These are phyloP conservation scores for Sordaria brevicollis DNA, from an alignment of 495 filamentous ascomycete genomes.

Conservation along the genomic window DNA sequence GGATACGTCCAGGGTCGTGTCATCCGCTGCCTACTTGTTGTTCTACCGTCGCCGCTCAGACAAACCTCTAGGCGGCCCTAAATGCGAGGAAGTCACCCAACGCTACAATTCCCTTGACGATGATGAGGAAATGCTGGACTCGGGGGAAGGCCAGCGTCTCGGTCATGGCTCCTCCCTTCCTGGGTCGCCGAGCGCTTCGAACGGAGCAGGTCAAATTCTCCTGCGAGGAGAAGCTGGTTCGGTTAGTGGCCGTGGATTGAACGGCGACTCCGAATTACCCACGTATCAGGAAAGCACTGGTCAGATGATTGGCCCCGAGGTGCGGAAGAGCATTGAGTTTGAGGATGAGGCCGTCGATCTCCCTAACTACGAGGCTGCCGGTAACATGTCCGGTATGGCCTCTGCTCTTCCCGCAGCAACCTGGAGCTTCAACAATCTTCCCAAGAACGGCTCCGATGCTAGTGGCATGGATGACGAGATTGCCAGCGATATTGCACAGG, in stretches of 20 bases:
- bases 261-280: conserved; percentile 9
- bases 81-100: conserved; percentile 58
- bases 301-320: conserved; percentile 1
- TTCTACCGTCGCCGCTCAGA: conserved; percentile 87
- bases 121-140: conserved; percentile 36
- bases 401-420: conserved; percentile 8
- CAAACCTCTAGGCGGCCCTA: conserved; percentile 63
- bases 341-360: conserved; percentile 22
- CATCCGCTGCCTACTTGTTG: conserved; percentile 73
- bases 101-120: conserved; percentile 34
- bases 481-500: conserved; percentile 33
- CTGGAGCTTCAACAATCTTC: conserved; percentile 30
- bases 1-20: conserved; percentile 47
- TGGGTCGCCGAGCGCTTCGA: conserved; percentile 78
- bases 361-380: conserved; percentile 11
- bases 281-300: conserved; percentile 8
- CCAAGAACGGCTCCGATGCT: conserved; percentile 4
- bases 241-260: conserved; percentile 11
- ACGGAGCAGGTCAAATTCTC: conserved; percentile 65
- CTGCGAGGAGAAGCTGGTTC: conserved; percentile 54
- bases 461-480: conserved; percentile 15
- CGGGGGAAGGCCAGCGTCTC: conserved; percentile 81
- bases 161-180: conserved; percentile 69
- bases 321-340: conserved; percentile 31
- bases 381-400: conserved; percentile 20